Conservation (phyloP, 192 early-diverging fungal species). For the Entophlyctis luteolus region DNA sequence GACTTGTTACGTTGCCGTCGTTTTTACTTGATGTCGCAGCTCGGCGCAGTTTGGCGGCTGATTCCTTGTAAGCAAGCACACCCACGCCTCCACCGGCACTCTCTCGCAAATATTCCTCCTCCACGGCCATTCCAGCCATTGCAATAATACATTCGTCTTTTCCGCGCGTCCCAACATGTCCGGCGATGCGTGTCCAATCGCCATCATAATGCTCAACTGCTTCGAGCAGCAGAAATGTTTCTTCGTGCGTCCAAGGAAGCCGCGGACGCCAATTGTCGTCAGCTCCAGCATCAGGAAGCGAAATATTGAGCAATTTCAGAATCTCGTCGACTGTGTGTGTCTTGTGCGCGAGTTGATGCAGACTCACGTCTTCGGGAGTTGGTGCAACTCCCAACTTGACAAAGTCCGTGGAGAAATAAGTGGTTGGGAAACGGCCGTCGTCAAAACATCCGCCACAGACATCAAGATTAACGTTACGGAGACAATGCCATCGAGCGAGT, state of each 20-base stretch:
- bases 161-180: constrained; percentile 85
- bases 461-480: constrained; percentile 42
- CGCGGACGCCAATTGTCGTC: background rate
- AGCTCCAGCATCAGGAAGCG: constrained; percentile 13
- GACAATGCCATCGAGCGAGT: constrained; percentile 13
- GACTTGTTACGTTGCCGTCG: background rate
- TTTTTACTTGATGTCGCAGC: too few species aligned
- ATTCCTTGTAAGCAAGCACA: constrained; percentile 44
- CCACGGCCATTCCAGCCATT: constrained; percentile 82
- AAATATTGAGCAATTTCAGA: constrained; percentile 23
- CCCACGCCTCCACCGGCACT: constrained; percentile 49
- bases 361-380: background rate
- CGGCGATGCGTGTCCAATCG: constrained; percentile 88
- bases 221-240: constrained; percentile 82
- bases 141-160: constrained; percentile 87
- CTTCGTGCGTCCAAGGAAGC: constrained; percentile 79
- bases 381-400: constrained; percentile 40
- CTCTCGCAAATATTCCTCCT: constrained; percentile 67
- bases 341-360: too few species aligned
- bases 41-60: background rate
- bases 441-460: constrained; percentile 85
- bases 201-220: constrained; percentile 90
- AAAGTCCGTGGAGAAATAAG: constrained; percentile 82
- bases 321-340: constrained; percentile 1
- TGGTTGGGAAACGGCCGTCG: constrained; percentile 89